Conservation (phyloP, 2,329 filamentous ascomycete species). For the Colletotrichum sp. region DNA sequence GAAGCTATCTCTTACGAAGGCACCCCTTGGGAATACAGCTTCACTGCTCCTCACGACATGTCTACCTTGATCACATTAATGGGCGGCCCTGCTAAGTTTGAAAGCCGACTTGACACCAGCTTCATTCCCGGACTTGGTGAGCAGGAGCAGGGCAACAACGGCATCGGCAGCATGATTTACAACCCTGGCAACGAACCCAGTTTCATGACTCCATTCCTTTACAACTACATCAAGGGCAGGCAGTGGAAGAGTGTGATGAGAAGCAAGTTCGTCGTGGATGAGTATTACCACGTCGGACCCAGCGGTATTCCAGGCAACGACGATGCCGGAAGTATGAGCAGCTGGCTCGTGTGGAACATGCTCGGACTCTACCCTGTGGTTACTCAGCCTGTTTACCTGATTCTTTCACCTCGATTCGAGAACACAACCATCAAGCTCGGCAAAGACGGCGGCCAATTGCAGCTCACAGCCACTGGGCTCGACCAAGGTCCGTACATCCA, state of each 20-base stretch:
- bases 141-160: slow-evolving; percentile 53
- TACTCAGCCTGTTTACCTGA: slow-evolving; percentile 59
- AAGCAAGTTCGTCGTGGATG: slow-evolving; percentile 51
- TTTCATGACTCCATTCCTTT: slow-evolving; percentile 61
- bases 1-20: slow-evolving; percentile 57
- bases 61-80: slow-evolving; percentile 52
- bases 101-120: slow-evolving; percentile 48
- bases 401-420: slow-evolving; percentile 54
- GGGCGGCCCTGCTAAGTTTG: slow-evolving; percentile 56
- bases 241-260: slow-evolving; percentile 56
- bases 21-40: slow-evolving; percentile 53
- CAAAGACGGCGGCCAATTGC: slow-evolving; percentile 40
- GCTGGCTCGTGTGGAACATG: slow-evolving; percentile 62
- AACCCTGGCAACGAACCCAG: slow-evolving; percentile 62
- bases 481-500: slow-evolving; percentile 56
- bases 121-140: slow-evolving; percentile 40
- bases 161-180: slow-evolving; percentile 49
- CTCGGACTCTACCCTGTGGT: slow-evolving; percentile 61
- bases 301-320: slow-evolving; percentile 61
- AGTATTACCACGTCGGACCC: slow-evolving; percentile 50
- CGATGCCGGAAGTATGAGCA: slow-evolving; percentile 64
- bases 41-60: slow-evolving; percentile 65
- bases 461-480: slow-evolving; percentile 50
- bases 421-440: slow-evolving; percentile 53
- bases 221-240: slow-evolving; percentile 55